These are phyloP conservation scores for Peronospora tabacina DNA, from an alignment of 352 stramenopile genomes.

Conservation along the genomic window DNA sequence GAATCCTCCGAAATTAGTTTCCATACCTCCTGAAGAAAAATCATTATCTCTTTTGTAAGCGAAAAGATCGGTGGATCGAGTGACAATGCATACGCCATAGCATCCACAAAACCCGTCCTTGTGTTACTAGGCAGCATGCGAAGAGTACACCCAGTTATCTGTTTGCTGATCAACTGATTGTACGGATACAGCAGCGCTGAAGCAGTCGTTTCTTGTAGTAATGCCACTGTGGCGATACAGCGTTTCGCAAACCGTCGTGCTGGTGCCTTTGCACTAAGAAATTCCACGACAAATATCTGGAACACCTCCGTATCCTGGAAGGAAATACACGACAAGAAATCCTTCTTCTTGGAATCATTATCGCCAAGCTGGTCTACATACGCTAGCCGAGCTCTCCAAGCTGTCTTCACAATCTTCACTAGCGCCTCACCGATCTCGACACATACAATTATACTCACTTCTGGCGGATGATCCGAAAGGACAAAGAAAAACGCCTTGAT, in stretches of 20 bases:
- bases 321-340: constrained; percentile 60
- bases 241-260: constrained; percentile 62
- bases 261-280: constrained; percentile 67
- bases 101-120: constrained; percentile 77
- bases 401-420: constrained; percentile 48
- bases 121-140: constrained; percentile 59
- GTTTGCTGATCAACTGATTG: constrained; percentile 78
- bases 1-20: constrained; percentile 72
- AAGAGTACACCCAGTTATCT: constrained; percentile 75
- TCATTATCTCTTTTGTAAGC: constrained; percentile 79
- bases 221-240: constrained; percentile 54
- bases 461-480: constrained; percentile 73
- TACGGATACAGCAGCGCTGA: constrained; percentile 76
- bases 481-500: constrained; percentile 84
- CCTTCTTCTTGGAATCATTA: constrained; percentile 40
- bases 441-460: constrained; percentile 77
- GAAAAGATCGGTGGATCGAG: constrained; percentile 74
- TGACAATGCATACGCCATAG: constrained; percentile 71
- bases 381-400: constrained; percentile 35
- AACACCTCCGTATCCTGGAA: constrained; percentile 84
- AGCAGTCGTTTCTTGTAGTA: constrained; percentile 44
- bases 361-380: constrained; percentile 31
- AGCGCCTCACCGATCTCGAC: constrained; percentile 58
- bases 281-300: constrained; percentile 84
- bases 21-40: constrained; percentile 84